These are phyloP conservation scores for Solanum paucissectum DNA, from an alignment of 257 asterid species.

Conservation along the genomic window DNA sequence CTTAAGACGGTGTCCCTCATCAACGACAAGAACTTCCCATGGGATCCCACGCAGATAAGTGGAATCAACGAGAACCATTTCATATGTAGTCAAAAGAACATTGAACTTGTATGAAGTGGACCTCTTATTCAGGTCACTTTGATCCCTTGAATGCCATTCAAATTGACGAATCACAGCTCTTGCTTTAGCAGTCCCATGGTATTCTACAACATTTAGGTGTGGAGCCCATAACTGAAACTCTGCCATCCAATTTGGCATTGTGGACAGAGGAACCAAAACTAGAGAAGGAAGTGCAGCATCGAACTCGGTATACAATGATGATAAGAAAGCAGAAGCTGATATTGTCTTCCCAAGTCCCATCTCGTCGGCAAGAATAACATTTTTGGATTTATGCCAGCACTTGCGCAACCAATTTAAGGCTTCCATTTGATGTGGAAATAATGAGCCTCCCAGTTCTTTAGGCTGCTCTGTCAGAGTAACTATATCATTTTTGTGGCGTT, in stretches of 20 bases:
- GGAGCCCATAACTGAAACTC: conserved; percentile 96
- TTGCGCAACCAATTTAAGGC: conserved; percentile 97
- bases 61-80: conserved; percentile 91
- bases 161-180: conserved; percentile 76
- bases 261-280: conserved; percentile 94
- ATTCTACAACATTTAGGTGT: conserved; percentile 82
- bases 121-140: conserved; percentile 33
- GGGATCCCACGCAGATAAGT: conserved; percentile 78
- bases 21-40: conserved; percentile 99
- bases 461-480: conserved; percentile 83
- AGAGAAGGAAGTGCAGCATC: conserved; percentile 75
- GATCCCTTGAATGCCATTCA: conserved; percentile 79
- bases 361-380: conserved; percentile 98
- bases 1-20: conserved; percentile 98
- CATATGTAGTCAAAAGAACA: conserved; percentile 90
- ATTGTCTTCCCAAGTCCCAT: conserved; percentile 99
- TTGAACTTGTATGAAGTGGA: conserved; percentile 65
- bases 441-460: conserved; percentile 74
- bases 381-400: conserved; percentile 86
- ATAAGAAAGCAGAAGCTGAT: conserved; percentile 90
- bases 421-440: conserved; percentile 96
- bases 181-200: conserved; percentile 84
- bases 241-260: conserved; percentile 99
- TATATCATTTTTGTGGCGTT: conserved; percentile 40
- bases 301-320: conserved; percentile 75